phyloP scores from a whole-genome alignment of 1,284 basidiomycete genomes.

The Papiliotrema laurentii region DNA sequence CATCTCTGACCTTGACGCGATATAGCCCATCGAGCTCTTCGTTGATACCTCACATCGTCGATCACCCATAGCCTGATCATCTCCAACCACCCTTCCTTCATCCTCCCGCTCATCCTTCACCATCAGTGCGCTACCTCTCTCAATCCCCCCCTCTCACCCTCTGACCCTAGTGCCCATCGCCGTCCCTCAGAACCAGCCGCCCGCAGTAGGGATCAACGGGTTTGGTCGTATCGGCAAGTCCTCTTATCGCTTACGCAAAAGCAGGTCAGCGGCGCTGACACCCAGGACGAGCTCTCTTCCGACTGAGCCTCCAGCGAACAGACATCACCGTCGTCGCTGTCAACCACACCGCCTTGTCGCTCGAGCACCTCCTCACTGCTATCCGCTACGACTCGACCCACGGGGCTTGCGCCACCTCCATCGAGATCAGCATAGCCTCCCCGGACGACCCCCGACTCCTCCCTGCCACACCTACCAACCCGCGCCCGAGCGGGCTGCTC shows the following conservation, averaged over 20 bases:
- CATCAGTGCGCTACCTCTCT: too few species aligned
- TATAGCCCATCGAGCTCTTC: too few species aligned
- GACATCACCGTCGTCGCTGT: slow-evolving; percentile 44
- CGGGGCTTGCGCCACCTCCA: slow-evolving; percentile 28
- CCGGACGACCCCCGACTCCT: slow-evolving; percentile 35
- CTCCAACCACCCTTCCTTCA: too few species aligned
- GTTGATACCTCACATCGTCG: too few species aligned
- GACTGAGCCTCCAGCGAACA: slow-evolving; percentile 24
- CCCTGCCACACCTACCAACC: slow-evolving; percentile 27
- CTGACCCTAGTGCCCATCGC: slow-evolving; percentile 21
- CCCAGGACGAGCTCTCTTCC: slow-evolving; percentile 33
- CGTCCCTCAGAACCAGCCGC: slow-evolving; percentile 8
- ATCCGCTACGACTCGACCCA: slow-evolving; percentile 49
- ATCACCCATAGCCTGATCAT: too few species aligned
- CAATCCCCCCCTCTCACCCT: too few species aligned
- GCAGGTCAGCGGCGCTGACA: not conserved
- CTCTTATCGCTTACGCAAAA: not conserved
- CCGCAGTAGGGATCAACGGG: slow-evolving; percentile 47
- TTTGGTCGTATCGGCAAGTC: slow-evolving; percentile 47
- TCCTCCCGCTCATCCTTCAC: not conserved
- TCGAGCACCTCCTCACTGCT: slow-evolving; percentile 42
- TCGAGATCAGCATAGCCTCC: slow-evolving; percentile 33
- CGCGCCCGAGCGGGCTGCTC: slow-evolving; percentile 30
- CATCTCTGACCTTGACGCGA: too few species aligned
- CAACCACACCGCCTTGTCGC: slow-evolving; percentile 48